A percentile compares a stretch with the other conserved stretches of the same genome.
These are phyloP conservation scores for Xylariaceae sp. DNA, from an alignment of 2,329 filamentous ascomycete species.

Conservation along the genomic window DNA sequence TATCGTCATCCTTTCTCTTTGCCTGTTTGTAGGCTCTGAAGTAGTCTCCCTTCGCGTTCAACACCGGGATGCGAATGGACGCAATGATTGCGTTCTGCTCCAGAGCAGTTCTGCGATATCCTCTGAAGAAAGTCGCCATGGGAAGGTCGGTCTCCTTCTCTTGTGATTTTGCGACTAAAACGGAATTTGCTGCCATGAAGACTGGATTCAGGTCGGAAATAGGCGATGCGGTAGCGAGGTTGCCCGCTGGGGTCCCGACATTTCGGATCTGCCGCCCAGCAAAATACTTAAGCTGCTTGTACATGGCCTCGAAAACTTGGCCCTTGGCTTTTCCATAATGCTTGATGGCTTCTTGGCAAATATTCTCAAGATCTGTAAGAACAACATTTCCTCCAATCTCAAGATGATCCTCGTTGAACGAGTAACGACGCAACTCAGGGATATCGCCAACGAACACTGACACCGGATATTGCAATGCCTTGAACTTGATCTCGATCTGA, in stretches of 20 bases:
- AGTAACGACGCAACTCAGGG: constrained; percentile 74
- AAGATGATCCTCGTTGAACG: constrained; percentile 71
- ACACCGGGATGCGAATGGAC: constrained; percentile 75
- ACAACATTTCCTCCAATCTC: constrained; percentile 91
- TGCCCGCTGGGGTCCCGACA: constrained; percentile 93
- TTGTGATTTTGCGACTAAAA: constrained; percentile 71
- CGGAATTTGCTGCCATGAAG: constrained; percentile 78
- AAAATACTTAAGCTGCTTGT: constrained; percentile 92
- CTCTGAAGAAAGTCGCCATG: constrained; percentile 87
- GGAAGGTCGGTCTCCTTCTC: constrained; percentile 73
- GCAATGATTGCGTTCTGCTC: constrained; percentile 77
- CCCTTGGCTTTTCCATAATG: constrained; percentile 65
- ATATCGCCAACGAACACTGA: constrained; percentile 95
- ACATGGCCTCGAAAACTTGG: constrained; percentile 82
- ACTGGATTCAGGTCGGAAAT: constrained; percentile 96
- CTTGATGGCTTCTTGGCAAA: constrained; percentile 70
- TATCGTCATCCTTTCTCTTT: constrained; percentile 96
- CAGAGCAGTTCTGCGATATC: constrained; percentile 79
- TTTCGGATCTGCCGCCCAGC: constrained; percentile 93
- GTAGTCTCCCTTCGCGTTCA: constrained; percentile 68
- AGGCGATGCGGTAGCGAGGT: constrained; percentile 86
- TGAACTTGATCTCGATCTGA: constrained; percentile 98
- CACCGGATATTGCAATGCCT: constrained; percentile 80
- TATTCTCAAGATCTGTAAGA: constrained; percentile 81
- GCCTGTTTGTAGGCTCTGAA: constrained; percentile 91